Percentiles rank a stretch among this genome's conserved stretches.
Evolutionary conservation across 1,284 basidiomycete genomes (phyloP).

Genomic region (Pseudozyma sp.): DNA sequence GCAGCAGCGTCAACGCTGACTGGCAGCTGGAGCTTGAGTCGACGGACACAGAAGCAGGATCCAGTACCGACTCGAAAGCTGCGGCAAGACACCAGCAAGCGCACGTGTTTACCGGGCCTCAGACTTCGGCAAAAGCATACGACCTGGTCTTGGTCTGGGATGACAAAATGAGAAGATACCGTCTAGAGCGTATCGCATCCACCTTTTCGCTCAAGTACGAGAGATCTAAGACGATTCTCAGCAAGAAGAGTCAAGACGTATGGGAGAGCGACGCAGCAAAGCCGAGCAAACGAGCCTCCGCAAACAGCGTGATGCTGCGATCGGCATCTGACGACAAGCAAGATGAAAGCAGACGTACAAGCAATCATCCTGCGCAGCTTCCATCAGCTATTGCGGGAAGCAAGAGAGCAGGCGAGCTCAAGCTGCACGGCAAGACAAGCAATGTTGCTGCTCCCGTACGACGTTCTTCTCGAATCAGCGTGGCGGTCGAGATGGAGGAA

Average conservation of each 20-base stretch:
- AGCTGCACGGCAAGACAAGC: constrained; percentile 15
- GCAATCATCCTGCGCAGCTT: background rate
- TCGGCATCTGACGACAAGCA: background rate
- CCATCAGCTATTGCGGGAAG: background rate
- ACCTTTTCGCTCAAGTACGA: constrained; percentile 42
- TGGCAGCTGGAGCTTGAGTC: constrained; percentile 47
- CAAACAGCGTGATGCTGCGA: background rate
- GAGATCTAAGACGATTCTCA: constrained; percentile 36
- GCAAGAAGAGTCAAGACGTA: constrained; percentile 13
- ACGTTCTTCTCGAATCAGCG: constrained; percentile 28
- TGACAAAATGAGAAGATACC: constrained; percentile 11
- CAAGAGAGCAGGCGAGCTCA: constrained; percentile 6
- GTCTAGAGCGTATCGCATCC: constrained; percentile 33
- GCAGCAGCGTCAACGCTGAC: constrained; percentile 21
- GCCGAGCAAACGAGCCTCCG: constrained; percentile 8
- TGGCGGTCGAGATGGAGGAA: constrained; percentile 40
- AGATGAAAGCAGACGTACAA: background rate
- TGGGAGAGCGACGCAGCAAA: constrained; percentile 9
- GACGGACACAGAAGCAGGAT: constrained; percentile 5
- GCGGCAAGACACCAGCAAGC: constrained; percentile 10
- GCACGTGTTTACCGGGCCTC: constrained; percentile 41
- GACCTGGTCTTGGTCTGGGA: constrained; percentile 46
- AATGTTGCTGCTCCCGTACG: constrained; percentile 10
- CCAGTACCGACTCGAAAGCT: background rate
- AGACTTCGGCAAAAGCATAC: constrained; percentile 24